A percentile compares a stretch with the other conserved stretches of the same genome.
Evolutionary conservation across 495 filamentous ascomycete genomes (phyloP).

Genomic region (Lepidopterella palustris): DNA sequence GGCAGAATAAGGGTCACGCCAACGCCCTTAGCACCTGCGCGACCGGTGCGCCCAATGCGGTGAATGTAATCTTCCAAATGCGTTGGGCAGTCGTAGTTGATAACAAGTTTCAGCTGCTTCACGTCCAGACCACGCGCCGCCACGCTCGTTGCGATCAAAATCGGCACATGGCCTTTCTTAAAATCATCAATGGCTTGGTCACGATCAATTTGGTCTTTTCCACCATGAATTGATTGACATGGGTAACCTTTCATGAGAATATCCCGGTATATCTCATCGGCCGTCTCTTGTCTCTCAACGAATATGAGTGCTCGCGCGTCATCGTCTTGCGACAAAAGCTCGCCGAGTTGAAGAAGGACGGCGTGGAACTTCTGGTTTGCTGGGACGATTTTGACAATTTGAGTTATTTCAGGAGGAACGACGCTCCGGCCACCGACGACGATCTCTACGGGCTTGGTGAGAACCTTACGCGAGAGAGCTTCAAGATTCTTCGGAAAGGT

Average conservation of each 20-base stretch:
- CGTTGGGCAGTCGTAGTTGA: constrained; percentile 96
- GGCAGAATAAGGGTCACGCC: constrained; percentile 88
- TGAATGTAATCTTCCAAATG: constrained; percentile 99
- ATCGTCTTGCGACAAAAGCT: constrained; percentile 80
- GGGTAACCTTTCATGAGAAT: constrained; percentile 85
- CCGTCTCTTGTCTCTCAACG: constrained; percentile 90
- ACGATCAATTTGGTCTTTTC: constrained; percentile 91
- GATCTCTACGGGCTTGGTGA: constrained; percentile 85
- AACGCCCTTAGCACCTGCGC: constrained; percentile 90
- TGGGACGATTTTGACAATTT: constrained; percentile 78
- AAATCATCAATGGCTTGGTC: constrained; percentile 94
- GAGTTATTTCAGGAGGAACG: constrained; percentile 90
- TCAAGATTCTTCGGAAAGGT: constrained; percentile 96
- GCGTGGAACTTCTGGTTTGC: constrained; percentile 72
- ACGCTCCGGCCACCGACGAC: constrained; percentile 85
- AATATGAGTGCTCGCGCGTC: constrained; percentile 88
- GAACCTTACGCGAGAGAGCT: constrained; percentile 75
- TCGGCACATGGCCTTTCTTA: constrained; percentile 81
- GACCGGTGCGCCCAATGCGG: constrained; percentile 86
- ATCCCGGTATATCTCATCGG: constrained; percentile 75
- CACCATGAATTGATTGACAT: constrained; percentile 93
- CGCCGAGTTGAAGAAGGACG: constrained; percentile 77
- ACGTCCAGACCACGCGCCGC: constrained; percentile 94
- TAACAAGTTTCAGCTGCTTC: constrained; percentile 90
- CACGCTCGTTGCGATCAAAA: constrained; percentile 92